phyloP scores from a whole-genome alignment of 2,329 filamentous ascomycete species.

The Aureobasidium sp. region DNA sequence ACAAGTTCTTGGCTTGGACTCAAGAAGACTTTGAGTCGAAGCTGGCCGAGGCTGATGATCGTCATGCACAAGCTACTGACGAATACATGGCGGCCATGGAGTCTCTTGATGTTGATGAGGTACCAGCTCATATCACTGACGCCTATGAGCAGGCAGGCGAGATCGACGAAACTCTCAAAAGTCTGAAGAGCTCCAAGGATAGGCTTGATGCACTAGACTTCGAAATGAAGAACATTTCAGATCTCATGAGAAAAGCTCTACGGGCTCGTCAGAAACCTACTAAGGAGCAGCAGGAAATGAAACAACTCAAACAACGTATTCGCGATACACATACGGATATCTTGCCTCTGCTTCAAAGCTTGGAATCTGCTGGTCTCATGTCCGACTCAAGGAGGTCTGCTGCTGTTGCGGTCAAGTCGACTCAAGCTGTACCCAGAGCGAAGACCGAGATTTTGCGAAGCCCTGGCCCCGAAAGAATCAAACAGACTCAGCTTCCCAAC shows the following conservation, averaged over 20 bases:
- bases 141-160: background rate
- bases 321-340: constrained; percentile 11
- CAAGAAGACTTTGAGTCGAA: background rate
- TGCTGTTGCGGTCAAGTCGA: constrained; percentile 23
- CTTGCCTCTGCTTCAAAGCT: constrained; percentile 9
- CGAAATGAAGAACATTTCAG: constrained; percentile 3
- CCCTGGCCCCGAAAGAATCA: constrained; percentile 26
- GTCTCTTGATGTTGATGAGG: constrained; percentile 12
- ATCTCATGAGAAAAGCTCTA: constrained; percentile 15
- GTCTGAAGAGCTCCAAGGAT: constrained; percentile 4
- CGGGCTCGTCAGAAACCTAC: constrained; percentile 10
- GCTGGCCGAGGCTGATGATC: background rate
- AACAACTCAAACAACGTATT: constrained; percentile 12
- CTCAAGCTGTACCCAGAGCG: constrained; percentile 20
- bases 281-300: constrained; percentile 12
- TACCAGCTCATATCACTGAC: constrained; percentile 1
- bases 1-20: constrained; percentile 6
- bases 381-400: background rate
- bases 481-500: constrained; percentile 25
- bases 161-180: constrained; percentile 5
- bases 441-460: background rate
- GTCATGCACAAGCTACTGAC: constrained; percentile 13
- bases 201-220: constrained; percentile 1
- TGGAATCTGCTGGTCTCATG: background rate
- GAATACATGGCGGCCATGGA: constrained; percentile 13